Evolutionary conservation across 495 filamentous ascomycete genomes (phyloP).

Genomic region (Neohortaea acidophila): DNA sequence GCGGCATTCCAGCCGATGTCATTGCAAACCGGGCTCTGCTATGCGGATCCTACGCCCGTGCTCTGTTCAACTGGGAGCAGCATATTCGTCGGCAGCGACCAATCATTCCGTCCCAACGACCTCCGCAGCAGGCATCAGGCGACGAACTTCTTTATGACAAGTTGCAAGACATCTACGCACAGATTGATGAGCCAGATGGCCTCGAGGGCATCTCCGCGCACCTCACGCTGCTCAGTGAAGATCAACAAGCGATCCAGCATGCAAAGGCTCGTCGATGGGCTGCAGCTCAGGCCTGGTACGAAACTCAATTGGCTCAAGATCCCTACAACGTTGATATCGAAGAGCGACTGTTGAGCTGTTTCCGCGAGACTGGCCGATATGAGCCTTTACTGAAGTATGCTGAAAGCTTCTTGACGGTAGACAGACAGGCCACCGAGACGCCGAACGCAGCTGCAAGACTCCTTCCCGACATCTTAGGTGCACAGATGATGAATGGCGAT

Average conservation of each 20-base stretch:
- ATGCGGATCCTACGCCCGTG: conserved; percentile 81
- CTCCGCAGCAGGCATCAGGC: conserved; percentile 23
- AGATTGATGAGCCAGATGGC: conserved; percentile 95
- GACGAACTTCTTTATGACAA: conserved; percentile 45
- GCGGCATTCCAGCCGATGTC: conserved; percentile 64
- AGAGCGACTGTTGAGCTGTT: conserved; percentile 67
- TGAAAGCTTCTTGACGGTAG: conserved; percentile 61
- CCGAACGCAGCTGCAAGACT: neutral
- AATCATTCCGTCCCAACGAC: conserved; percentile 20
- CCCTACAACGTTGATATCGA: conserved; percentile 65
- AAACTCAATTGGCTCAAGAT: conserved; percentile 63
- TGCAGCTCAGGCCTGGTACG: conserved; percentile 97
- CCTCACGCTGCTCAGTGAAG: conserved; percentile 62
- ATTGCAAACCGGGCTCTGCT: conserved; percentile 76
- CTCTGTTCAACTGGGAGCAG: conserved; percentile 86
- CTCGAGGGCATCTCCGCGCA: conserved; percentile 86
- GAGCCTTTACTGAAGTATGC: conserved; percentile 17
- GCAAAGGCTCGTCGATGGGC: conserved; percentile 90
- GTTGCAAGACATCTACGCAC: conserved; percentile 82
- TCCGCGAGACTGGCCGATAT: conserved; percentile 45
- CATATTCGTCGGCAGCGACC: conserved; percentile 49
- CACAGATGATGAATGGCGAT: conserved; percentile 65
- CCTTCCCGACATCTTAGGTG: conserved; percentile 35
- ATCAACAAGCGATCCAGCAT: conserved; percentile 85
- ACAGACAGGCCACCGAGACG: neutral